Evolutionary conservation across 805 yeast species (phyloP), one percentile per base, ranked within the genome.

Genomic region (Candida cerambycidarum): DNA sequence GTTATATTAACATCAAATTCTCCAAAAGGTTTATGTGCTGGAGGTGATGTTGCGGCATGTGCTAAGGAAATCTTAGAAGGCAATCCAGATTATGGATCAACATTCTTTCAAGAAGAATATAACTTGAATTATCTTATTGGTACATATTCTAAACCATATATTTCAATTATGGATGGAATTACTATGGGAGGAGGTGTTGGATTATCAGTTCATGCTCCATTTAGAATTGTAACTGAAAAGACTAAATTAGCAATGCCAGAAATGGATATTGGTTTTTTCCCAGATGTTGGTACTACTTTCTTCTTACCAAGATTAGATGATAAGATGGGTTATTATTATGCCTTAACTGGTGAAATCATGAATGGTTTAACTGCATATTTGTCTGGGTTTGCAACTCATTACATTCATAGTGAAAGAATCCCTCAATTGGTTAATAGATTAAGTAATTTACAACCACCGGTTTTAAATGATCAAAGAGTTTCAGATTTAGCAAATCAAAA

Each of bases 181-280:
- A 88, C 92, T 19, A 89, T 93, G 96, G 99, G 98, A 42, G 98
- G 98, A 40, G 98, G 98, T 54, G 96, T 89, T 33, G 98, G 99
- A 4, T 69, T 93, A 34, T 75, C 92, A 0, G 84, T 88, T 32
- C 98, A 93, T 65, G 83, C 88, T 10, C 92, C 97, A 3, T 92
- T 92, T 73, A 80, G 98, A 58, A 70, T 93, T 29, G 95, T 95
- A n/a, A 86, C 96, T 32, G 97, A 92, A 55, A 77, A 79, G 55
- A 90, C 98, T 9, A 76, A 83, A 60, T 78, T 89, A 68, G 96
- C 98, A 48, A 93, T 93, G 99, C 98, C 99, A 7, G 98, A 93
- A 66, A 85, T 95, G 75, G 89, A 87, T 57, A 93, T 93, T 61
- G 99, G 99, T 1, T 88, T 89, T 63, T 86, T 88, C 67, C 95